Percentiles rank a stretch among this genome's conserved stretches.
Conservation (phyloP, 1,284 basidiomycete genomes). For the Xanthoconium separans region DNA sequence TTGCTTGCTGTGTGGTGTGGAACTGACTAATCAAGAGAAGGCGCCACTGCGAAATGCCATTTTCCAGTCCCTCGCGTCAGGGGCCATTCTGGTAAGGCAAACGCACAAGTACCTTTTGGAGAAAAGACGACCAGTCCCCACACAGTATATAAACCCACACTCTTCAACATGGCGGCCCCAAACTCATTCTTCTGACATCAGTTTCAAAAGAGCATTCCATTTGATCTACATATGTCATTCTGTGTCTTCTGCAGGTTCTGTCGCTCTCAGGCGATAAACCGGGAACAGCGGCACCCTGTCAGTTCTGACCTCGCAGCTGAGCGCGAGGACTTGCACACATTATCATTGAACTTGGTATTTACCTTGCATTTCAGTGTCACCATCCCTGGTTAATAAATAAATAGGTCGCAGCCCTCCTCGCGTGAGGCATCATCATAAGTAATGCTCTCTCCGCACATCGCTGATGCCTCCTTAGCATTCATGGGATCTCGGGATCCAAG, state of each 20-base stretch:
- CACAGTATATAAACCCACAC: too few relatives aligned
- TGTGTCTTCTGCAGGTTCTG: not conserved
- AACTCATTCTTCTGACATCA: too few relatives aligned
- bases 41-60: too few relatives aligned
- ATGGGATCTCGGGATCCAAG: constrained; percentile 6
- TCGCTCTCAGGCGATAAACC: not conserved
- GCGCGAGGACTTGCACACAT: constrained; percentile 11
- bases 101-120: too few relatives aligned
- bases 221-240: not conserved
- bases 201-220: too few relatives aligned
- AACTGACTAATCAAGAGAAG: too few relatives aligned
- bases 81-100: too few relatives aligned
- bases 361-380: not conserved
- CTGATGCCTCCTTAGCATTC: constrained; percentile 9
- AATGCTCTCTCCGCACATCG: not conserved
- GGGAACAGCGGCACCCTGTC: not conserved
- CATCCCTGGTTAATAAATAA: too few relatives aligned
- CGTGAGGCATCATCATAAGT: constrained; percentile 6
- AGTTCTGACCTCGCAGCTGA: constrained; percentile 1
- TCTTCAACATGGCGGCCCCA: too few relatives aligned
- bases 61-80: too few relatives aligned
- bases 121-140: too few relatives aligned
- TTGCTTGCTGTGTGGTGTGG: too few relatives aligned
- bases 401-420: constrained; percentile 19
- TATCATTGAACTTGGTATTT: constrained; percentile 15